Percentiles rank a stretch among this genome's conserved stretches.
phyloP scores from a whole-genome alignment of 306 rosid species.

The Quercus robur region DNA sequence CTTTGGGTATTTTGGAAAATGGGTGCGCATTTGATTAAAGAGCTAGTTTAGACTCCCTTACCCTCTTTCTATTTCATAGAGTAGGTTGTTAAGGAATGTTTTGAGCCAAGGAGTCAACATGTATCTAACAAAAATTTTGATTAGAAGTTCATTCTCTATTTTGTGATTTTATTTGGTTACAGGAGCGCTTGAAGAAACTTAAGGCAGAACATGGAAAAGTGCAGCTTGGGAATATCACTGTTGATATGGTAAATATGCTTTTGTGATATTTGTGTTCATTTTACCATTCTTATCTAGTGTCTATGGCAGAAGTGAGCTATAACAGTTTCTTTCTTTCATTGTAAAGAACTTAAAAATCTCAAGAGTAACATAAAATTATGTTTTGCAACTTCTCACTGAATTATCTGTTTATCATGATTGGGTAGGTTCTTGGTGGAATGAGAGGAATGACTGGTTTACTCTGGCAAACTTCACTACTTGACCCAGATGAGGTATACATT shows the following conservation, averaged over 20 bases:
- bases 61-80: not conserved
- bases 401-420: conserved; percentile 10
- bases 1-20: not conserved
- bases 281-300: not conserved
- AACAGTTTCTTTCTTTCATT: not conserved
- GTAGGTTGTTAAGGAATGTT: no score
- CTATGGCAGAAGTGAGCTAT: not conserved
- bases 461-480: conserved; percentile 95
- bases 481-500: conserved; percentile 86
- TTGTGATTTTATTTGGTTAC: conserved; percentile 19
- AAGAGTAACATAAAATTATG: conserved; percentile 1
- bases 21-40: not conserved
- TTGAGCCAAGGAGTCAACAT: not conserved
- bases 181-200: conserved; percentile 92
- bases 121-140: not conserved
- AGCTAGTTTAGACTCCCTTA: not conserved
- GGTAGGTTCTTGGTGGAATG: conserved; percentile 96
- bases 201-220: conserved; percentile 77
- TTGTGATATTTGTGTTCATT: not conserved
- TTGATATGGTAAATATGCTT: conserved; percentile 71
- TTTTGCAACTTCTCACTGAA: conserved; percentile 21
- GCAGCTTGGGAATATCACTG: conserved; percentile 81
- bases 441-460: conserved; percentile 97
- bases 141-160: not conserved
- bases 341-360: not conserved